These are phyloP conservation scores for Mantamonas sphyraenae DNA, from an alignment of 78 protist species.

Conservation along the genomic window DNA sequence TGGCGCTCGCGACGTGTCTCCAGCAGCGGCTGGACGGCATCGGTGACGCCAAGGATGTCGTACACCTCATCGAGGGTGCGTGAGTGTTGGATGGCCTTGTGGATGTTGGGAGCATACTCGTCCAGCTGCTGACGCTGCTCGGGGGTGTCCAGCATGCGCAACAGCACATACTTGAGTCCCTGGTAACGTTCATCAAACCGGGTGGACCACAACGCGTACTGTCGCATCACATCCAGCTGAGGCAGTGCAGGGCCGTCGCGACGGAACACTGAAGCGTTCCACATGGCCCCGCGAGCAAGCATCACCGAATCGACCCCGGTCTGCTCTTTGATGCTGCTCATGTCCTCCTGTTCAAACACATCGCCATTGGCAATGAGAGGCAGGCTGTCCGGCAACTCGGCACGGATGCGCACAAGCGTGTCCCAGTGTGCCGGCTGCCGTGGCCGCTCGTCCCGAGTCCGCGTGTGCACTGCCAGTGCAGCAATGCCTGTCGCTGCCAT, in stretches of 20 bases:
- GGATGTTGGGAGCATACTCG: no score
- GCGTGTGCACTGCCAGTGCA: constrained; percentile 49
- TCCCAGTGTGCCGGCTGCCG: constrained; percentile 6
- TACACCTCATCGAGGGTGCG: no score
- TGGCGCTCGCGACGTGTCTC: no score
- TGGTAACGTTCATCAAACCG: no score
- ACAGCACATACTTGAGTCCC: no score
- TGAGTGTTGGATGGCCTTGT: no score
- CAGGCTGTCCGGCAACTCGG: not conserved
- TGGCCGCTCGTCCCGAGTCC: constrained; percentile 17
- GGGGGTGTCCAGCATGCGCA: no score
- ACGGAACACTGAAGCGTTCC: constrained; percentile 29
- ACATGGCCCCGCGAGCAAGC: constrained; percentile 55
- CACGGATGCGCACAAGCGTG: not conserved
- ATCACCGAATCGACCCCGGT: constrained; percentile 19
- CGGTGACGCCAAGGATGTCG: no score
- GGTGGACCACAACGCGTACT: no score
- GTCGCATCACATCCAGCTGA: not conserved
- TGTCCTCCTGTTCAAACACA: not conserved
- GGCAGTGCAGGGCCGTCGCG: not conserved
- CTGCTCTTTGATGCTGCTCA: not conserved
- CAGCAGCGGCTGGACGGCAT: no score
- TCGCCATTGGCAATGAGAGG: constrained; percentile 46
- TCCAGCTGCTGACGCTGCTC: not conserved
- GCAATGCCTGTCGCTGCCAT: constrained; percentile 38